Evolutionary conservation across 2,329 filamentous ascomycete genomes (phyloP), one percentile per base, ranked within the genome.

Genomic region (Ilyonectria destructans): DNA sequence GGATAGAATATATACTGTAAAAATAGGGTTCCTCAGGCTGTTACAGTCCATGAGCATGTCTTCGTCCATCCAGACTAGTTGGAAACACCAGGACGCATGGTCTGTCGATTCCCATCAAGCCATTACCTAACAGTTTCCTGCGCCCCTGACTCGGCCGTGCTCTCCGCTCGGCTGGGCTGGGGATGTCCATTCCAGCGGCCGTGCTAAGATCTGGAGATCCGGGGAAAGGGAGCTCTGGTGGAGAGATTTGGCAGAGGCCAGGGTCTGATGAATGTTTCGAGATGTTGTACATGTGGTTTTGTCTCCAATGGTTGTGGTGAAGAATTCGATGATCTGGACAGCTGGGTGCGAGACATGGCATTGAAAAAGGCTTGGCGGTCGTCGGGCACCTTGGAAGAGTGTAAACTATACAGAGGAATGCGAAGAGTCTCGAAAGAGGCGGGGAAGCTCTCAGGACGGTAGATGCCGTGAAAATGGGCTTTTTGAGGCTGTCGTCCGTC

Each of bases 71-170:
- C 2, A 33, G 49, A 19, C 26, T 19, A 33, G 29, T 3, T 33
- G 29, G 3, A 52, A 52, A 33, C 26, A 33, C 10, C 56, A 23
- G 3, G 37, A 40, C 48, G 37, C 48, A 59, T 49, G 57, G 43
- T 31, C 29, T 45, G 29, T 13, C 12, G 26, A 26, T 26, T 33
- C 17, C 58, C n/a, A 35, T 19, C 13, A 40, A 33, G 8, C 26
- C 52, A 69, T 71, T 71, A 70, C 70, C 70, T 69, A 71, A 70
- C 68, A 56, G 65, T 51, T 70, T 68, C 15, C 54, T 29, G 31
- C 54, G 48, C 67, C 57, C 62, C 31, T 57, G 60, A 19, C 17
- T 35, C 55, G 54, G 45, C 48, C 58, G 55, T 45, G 43, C 61
- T 51, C 56, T 46, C 43, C 29, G 52, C 52, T 43, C 37, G 45